phyloP scores from a whole-genome alignment of 2,329 filamentous ascomycete species.

The Ceratocystis papillata region DNA sequence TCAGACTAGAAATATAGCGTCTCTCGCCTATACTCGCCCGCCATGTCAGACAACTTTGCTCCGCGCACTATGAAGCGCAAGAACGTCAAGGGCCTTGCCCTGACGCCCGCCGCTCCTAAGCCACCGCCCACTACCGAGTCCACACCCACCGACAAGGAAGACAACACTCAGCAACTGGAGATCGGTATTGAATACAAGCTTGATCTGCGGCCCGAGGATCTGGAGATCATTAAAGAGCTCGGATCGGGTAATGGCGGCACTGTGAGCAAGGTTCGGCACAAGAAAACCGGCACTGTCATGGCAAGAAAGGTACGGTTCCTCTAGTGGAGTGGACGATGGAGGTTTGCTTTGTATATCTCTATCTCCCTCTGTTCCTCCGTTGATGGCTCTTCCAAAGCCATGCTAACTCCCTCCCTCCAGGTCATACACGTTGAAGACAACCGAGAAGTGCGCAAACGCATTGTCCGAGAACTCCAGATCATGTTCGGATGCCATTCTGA shows the following conservation, averaged over 20 bases:
- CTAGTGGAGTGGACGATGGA: neutral
- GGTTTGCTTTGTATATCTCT: neutral
- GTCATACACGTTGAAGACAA: slow-evolving; percentile 98
- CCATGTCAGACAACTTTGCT: slow-evolving; percentile 53
- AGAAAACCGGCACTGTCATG: slow-evolving; percentile 92
- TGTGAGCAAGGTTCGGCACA: slow-evolving; percentile 94
- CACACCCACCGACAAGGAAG: slow-evolving; percentile 52
- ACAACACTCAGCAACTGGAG: slow-evolving; percentile 57
- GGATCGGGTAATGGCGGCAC: slow-evolving; percentile 95
- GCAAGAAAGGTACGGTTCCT: slow-evolving; percentile 69
- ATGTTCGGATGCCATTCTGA: slow-evolving; percentile 97
- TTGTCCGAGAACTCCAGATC: slow-evolving; percentile 92
- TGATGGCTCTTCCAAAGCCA: neutral
- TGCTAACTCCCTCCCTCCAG: slow-evolving; percentile 36
- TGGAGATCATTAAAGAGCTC: slow-evolving; percentile 87
- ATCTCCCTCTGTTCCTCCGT: neutral
- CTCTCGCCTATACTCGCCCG: slow-evolving; percentile 21
- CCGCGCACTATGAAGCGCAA: slow-evolving; percentile 92
- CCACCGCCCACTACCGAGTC: slow-evolving; percentile 61
- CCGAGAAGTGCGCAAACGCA: slow-evolving; percentile 91
- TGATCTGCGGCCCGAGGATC: slow-evolving; percentile 80
- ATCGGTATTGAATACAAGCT: slow-evolving; percentile 96
- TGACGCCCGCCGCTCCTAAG: slow-evolving; percentile 68
- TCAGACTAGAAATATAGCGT: neutral
- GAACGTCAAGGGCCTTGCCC: slow-evolving; percentile 91